Evolutionary conservation across 176 grass and related monocot species (phyloP).

Genomic region (Ampelocalamus luodianensis): DNA sequence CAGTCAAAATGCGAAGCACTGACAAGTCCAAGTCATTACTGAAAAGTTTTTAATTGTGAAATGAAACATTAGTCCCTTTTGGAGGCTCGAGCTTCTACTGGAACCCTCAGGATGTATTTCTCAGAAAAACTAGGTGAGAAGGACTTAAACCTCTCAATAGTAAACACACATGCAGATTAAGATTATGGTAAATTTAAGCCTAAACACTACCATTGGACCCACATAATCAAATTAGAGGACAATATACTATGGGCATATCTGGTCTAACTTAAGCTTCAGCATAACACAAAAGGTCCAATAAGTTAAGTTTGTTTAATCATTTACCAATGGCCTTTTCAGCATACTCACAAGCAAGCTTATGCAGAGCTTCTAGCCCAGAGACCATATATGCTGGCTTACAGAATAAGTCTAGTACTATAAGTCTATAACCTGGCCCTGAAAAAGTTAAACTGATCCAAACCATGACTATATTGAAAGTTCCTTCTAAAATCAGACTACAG

Average conservation of each 20-base stretch:
- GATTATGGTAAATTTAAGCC: conserved; percentile 18
- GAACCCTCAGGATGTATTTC: neutral
- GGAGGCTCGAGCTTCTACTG: neutral
- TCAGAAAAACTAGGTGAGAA: neutral
- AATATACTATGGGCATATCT: neutral
- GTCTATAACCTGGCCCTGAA: neutral
- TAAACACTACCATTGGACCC: neutral
- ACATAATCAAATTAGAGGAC: neutral
- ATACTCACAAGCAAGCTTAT: neutral
- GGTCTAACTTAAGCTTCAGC: neutral
- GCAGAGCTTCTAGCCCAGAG: neutral
- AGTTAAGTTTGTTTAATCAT: neutral
- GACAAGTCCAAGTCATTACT: neutral
- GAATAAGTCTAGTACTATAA: neutral
- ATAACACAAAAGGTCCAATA: neutral
- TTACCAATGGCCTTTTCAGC: neutral
- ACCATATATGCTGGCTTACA: neutral
- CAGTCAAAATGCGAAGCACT: neutral
- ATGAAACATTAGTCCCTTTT: conserved; percentile 4
- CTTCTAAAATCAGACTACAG: conserved; percentile 29
- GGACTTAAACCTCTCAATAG: neutral
- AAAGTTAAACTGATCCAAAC: neutral
- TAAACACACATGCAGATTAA: neutral
- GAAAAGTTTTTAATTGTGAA: neutral
- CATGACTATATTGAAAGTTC: conserved; percentile 27